phyloP scores from a whole-genome alignment of 2,329 filamentous ascomycete species.

The Cladorrhinum sp. region DNA sequence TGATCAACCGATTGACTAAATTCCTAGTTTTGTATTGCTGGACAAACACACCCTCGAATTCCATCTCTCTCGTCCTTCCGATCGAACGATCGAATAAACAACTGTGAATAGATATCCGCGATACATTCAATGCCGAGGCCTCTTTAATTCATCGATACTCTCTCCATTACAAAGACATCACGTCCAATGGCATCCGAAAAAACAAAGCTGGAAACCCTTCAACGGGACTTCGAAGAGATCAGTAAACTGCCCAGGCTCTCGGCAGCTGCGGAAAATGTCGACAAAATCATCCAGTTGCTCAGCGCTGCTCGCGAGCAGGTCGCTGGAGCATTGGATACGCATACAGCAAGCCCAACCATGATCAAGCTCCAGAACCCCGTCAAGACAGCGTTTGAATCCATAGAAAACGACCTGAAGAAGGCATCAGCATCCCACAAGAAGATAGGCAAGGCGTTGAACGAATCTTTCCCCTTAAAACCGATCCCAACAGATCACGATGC shows the following conservation, averaged over 20 bases:
- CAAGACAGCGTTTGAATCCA: slow-evolving; percentile 73
- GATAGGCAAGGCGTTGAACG: slow-evolving; percentile 82
- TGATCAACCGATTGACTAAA: not conserved
- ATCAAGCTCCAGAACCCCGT: slow-evolving; percentile 84
- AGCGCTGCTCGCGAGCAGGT: slow-evolving; percentile 71
- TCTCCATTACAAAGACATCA: not conserved
- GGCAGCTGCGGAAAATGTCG: slow-evolving; percentile 73
- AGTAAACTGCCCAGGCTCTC: slow-evolving; percentile 66
- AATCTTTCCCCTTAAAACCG: slow-evolving; percentile 52
- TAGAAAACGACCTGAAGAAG: slow-evolving; percentile 78
- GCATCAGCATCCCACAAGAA: slow-evolving; percentile 78
- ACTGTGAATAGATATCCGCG: not conserved
- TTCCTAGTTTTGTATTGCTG: too few relatives aligned
- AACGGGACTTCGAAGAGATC: slow-evolving; percentile 72
- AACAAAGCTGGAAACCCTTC: slow-evolving; percentile 49
- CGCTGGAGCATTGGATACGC: slow-evolving; percentile 61
- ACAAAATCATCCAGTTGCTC: slow-evolving; percentile 77
- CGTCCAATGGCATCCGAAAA: slow-evolving; percentile 30
- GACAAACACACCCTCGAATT: not conserved
- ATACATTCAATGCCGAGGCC: slow-evolving; percentile 8
- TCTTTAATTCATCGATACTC: not conserved
- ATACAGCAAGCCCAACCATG: slow-evolving; percentile 69
- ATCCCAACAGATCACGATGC: slow-evolving; percentile 78
- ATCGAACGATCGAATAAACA: too few relatives aligned
- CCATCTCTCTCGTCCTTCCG: too few relatives aligned